These are phyloP conservation scores for Jamesozyma gamospora DNA, from an alignment of 805 yeast genomes.

Conservation along the genomic window DNA sequence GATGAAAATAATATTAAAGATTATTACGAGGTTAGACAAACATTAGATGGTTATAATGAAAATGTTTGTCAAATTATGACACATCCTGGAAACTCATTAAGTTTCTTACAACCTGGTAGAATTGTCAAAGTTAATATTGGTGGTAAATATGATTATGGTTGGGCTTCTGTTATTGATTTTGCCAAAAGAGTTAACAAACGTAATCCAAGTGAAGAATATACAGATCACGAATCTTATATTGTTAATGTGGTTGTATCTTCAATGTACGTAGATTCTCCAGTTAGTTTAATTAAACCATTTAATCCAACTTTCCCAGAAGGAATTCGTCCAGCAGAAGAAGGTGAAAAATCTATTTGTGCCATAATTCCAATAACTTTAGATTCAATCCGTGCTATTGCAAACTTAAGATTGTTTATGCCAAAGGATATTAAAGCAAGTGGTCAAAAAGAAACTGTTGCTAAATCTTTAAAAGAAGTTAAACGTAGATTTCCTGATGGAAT, in stretches of 20 bases:
- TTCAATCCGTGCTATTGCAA: slow-evolving; percentile 66
- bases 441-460: slow-evolving; percentile 51
- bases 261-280: slow-evolving; percentile 77
- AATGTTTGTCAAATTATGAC: slow-evolving; percentile 77
- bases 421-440: slow-evolving; percentile 54
- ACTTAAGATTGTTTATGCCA: slow-evolving; percentile 73
- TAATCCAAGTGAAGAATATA: slow-evolving; percentile 44
- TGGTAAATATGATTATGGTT: slow-evolving; percentile 66
- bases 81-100: slow-evolving; percentile 80
- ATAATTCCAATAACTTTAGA: slow-evolving; percentile 77
- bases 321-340: slow-evolving; percentile 69
- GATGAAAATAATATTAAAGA: slow-evolving; percentile 69
- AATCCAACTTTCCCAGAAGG: slow-evolving; percentile 80
- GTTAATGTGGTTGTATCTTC: slow-evolving; percentile 75
- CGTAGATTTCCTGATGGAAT: slow-evolving; percentile 83
- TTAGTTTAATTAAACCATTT: slow-evolving; percentile 64
- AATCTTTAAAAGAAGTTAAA: slow-evolving; percentile 70
- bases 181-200: slow-evolving; percentile 60
- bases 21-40: slow-evolving; percentile 71
- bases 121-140: slow-evolving; percentile 55
- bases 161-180: slow-evolving; percentile 84
- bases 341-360: slow-evolving; percentile 63
- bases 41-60: slow-evolving; percentile 55
- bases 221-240: slow-evolving; percentile 84
- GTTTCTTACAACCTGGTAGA: slow-evolving; percentile 84